These are phyloP conservation scores for Phytophthora aleatoria DNA, from an alignment of 352 stramenopile genomes.

Conservation along the genomic window DNA sequence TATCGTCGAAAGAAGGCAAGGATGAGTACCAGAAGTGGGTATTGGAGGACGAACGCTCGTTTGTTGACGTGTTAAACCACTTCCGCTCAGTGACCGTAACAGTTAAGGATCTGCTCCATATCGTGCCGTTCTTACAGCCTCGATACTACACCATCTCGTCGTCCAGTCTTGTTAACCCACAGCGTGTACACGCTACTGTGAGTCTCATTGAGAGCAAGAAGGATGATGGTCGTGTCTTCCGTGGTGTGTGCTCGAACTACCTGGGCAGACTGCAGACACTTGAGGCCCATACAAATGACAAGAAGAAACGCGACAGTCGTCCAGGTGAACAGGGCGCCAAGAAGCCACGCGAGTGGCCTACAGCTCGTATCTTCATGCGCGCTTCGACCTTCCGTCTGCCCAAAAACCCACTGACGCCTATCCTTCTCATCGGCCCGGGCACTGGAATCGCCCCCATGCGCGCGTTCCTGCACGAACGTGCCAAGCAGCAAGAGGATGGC, in stretches of 20 bases:
- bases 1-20: conserved; percentile 91
- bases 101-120: conserved; percentile 87
- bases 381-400: conserved; percentile 96
- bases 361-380: conserved; percentile 92
- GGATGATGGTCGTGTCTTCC: conserved; percentile 81
- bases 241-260: conserved; percentile 95
- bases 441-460: conserved; percentile 98
- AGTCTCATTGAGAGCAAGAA: conserved; percentile 90
- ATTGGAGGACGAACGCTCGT: conserved; percentile 88
- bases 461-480: conserved; percentile 95
- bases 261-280: conserved; percentile 73
- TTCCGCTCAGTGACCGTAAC: conserved; percentile 71
- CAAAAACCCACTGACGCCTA: conserved; percentile 81
- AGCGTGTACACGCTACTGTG: conserved; percentile 94
- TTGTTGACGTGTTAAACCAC: conserved; percentile 90
- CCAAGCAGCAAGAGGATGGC: conserved; percentile 66
- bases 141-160: conserved; percentile 99
- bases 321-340: conserved; percentile 77
- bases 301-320: conserved; percentile 75
- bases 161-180: conserved; percentile 91
- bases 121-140: conserved; percentile 93
- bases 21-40: conserved; percentile 95
- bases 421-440: conserved; percentile 96
- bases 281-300: conserved; percentile 39
- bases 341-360: conserved; percentile 66